Conservation (phyloP, 768 basidiomycete genomes). For the Boletus barrowsii region DNA sequence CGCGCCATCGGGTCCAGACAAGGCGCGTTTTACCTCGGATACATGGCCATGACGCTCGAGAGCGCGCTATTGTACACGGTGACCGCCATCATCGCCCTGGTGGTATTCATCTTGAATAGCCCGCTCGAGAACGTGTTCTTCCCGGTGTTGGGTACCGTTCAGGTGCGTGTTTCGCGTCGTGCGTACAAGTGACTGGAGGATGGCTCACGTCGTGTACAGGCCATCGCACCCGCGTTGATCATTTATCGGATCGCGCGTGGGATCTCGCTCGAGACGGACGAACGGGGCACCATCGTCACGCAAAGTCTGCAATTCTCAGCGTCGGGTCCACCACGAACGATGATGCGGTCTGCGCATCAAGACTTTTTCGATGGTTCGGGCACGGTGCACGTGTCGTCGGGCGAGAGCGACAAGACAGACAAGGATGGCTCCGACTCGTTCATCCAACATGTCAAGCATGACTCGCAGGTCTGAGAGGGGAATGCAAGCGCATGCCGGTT, state of each 20-base stretch:
- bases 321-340: neutral
- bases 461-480: neutral
- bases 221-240: conserved; percentile 19
- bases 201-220: neutral
- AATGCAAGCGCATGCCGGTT: neutral
- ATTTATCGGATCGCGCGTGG: conserved; percentile 21
- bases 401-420: conserved; percentile 1
- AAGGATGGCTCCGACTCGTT: conserved; percentile 7
- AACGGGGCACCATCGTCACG: neutral
- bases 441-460: conserved; percentile 11
- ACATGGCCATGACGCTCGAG: conserved; percentile 28
- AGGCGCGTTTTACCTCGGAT: conserved; percentile 19
- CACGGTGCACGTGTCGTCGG: conserved; percentile 5
- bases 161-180: conserved; percentile 6
- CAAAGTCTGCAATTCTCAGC: conserved; percentile 14
- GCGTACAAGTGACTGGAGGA: neutral
- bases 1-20: conserved; percentile 8
- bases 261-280: conserved; percentile 19
- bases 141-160: conserved; percentile 19
- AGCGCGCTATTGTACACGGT: conserved; percentile 19
- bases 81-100: conserved; percentile 9
- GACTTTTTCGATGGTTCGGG: conserved; percentile 7
- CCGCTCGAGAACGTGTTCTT: conserved; percentile 25
- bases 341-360: neutral
- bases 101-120: conserved; percentile 17